Conservation (phyloP, 176 grass and related monocot genomes). For the Hordeum vulgare region DNA sequence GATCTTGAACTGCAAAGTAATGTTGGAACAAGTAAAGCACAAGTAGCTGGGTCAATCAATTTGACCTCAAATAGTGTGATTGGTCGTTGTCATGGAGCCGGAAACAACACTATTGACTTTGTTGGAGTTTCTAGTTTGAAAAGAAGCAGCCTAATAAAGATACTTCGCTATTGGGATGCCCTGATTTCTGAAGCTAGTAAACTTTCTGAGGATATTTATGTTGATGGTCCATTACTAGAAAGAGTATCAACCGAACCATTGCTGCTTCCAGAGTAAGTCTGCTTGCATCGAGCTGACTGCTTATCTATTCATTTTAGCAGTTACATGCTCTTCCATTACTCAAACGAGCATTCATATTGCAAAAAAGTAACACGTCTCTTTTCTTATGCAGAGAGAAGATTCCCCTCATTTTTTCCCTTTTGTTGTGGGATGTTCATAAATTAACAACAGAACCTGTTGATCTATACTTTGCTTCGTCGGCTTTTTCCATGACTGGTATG, state of each 20-base stretch:
- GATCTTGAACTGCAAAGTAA: conserved; percentile 8
- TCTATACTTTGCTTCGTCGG: conserved; percentile 31
- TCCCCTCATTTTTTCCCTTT: conserved; percentile 46
- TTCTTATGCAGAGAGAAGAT: conserved; percentile 55
- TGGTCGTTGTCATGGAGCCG: neutral
- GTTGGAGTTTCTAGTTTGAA: conserved; percentile 46
- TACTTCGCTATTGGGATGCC: conserved; percentile 36
- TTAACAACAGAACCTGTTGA: conserved; percentile 24
- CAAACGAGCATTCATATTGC: neutral
- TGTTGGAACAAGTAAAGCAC: conserved; percentile 13
- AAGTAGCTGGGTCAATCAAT: neutral
- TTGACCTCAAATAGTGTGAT: conserved; percentile 11
- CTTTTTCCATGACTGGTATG: conserved; percentile 33
- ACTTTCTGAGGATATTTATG: conserved; percentile 4
- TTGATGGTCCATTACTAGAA: conserved; percentile 40
- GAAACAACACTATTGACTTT: conserved; percentile 26
- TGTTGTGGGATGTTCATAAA: conserved; percentile 44
- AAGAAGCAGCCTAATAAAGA: conserved; percentile 34
- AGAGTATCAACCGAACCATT: conserved; percentile 49
- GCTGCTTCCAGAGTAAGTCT: conserved; percentile 59
- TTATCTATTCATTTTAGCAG: neutral
- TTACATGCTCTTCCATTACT: neutral
- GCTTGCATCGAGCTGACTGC: neutral
- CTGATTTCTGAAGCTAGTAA: conserved; percentile 31
- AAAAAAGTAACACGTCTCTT: neutral